Base-by-base conservation (phyloP, 2,329 filamentous ascomycete genomes). In the Penicillium sp. region DNA sequence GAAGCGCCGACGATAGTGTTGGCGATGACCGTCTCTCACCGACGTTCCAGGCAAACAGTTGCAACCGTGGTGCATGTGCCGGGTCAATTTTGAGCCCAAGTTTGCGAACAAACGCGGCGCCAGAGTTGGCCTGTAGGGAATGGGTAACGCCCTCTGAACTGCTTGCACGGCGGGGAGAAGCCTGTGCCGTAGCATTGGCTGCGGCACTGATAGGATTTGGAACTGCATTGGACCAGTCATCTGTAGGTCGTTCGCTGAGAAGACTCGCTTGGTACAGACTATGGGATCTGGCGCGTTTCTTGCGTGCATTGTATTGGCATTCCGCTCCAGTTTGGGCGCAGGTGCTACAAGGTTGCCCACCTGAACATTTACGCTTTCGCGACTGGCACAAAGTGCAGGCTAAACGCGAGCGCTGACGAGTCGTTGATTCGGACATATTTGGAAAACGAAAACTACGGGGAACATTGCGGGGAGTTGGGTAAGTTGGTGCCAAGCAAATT, bases 21-120 rank as follows among this genome's bases (percentile, higher is more conserved):
- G 55, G 49, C 65, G 64, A 41, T 61, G 68, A 5, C 15, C 56
- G 65, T 38, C 66, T 57, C 21, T 65, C 63, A 1, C 73, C 76
- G 15, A 79, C 69, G 63, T 86, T 85, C 83, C 83, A 86, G 0
- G 80, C 82, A 65, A 86, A 85, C 0, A 82, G 77, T 62, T 83
- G 80, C 54, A 84, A 72, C 47, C 80, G 76, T 0, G 83, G 82
- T 1, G 81, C 81, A 63, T 79, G 80, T 5, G 78, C 78, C 0
- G 82, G 80, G 64, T 86, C 82, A 21, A 85, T 74, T 43, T 78
- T 77, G 43, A 84, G 73, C 0, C 80, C 83, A 37, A 86, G 70
- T 23, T 78, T 76, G 54, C 82, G 73, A 9, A 84, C 78, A 65
- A 86, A 86, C 0, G 82, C 82, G 0, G 83, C 80, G 0, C 82